These are phyloP conservation scores for Talaromyces sp. DNA, from an alignment of 2,329 filamentous ascomycete genomes.

Conservation along the genomic window DNA sequence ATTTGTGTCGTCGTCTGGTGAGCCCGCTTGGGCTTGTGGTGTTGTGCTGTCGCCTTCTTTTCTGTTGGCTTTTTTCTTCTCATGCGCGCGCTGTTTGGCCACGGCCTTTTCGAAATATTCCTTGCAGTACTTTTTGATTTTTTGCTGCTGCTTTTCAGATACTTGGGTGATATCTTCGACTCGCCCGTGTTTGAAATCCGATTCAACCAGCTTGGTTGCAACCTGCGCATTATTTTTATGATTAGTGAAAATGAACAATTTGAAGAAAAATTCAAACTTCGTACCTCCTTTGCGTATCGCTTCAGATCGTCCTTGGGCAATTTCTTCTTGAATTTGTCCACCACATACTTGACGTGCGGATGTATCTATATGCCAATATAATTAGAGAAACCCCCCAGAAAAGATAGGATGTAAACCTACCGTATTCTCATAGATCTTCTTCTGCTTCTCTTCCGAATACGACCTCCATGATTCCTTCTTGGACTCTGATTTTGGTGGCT, in stretches of 20 bases:
- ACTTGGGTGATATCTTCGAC: slow-evolving; percentile 76
- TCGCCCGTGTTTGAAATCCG: slow-evolving; percentile 85
- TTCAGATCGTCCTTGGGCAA: slow-evolving; percentile 74
- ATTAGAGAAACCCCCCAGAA: not conserved
- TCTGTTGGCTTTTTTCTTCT: slow-evolving; percentile 56
- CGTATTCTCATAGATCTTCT: slow-evolving; percentile 91
- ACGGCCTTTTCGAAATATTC: slow-evolving; percentile 85
- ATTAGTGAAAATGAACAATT: too few relatives aligned
- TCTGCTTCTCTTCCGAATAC: slow-evolving; percentile 69
- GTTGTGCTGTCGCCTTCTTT: slow-evolving; percentile 23
- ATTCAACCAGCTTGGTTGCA: slow-evolving; percentile 81
- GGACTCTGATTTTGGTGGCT: slow-evolving; percentile 52
- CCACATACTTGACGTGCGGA: slow-evolving; percentile 76
- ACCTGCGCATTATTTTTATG: slow-evolving; percentile 43
- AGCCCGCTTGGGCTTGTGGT: slow-evolving; percentile 12
- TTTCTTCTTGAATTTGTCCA: slow-evolving; percentile 81
- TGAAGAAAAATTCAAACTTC: too few relatives aligned
- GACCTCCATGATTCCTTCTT: slow-evolving; percentile 46
- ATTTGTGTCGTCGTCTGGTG: slow-evolving; percentile 12
- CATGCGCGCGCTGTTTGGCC: slow-evolving; percentile 63
- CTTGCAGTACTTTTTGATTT: slow-evolving; percentile 76
- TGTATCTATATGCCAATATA: slow-evolving; percentile 54
- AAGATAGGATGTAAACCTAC: slow-evolving; percentile 45
- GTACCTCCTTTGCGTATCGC: slow-evolving; percentile 58
- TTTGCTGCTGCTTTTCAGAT: slow-evolving; percentile 69